Evolutionary conservation across 140 eudicot species (phyloP).

Genomic region (Stevia rebaudiana): DNA sequence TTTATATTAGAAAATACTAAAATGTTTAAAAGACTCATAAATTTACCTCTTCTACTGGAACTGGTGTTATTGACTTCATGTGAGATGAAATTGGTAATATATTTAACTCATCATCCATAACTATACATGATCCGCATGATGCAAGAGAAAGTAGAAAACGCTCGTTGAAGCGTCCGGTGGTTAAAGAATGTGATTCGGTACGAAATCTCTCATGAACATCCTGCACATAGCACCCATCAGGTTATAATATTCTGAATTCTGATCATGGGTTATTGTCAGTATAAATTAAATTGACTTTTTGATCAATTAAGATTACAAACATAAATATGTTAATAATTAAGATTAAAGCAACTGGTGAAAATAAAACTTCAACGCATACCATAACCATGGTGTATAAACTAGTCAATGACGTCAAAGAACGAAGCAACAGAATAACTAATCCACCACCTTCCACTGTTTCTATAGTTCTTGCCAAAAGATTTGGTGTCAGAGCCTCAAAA

Average conservation of each 20-base stretch:
- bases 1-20: neutral
- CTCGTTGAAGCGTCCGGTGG: conserved; percentile 90
- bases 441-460: conserved; percentile 99
- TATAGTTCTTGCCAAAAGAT: conserved; percentile 86
- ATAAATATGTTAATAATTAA: neutral
- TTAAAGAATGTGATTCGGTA: conserved; percentile 77
- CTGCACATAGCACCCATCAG: conserved; percentile 37
- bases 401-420: conserved; percentile 76
- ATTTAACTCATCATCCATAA: conserved; percentile 92
- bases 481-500: conserved; percentile 94
- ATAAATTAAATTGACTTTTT: too few species aligned
- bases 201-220: conserved; percentile 94
- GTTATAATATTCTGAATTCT: too few species aligned
- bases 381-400: conserved; percentile 92
- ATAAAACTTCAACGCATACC: conserved; percentile 40
- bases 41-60: conserved; percentile 64
- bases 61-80: conserved; percentile 65
- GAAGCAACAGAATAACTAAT: conserved; percentile 64
- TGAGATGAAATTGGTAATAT: conserved; percentile 91
- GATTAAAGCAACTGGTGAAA: neutral
- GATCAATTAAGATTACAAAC: too few species aligned
- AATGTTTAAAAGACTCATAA: neutral
- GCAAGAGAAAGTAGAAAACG: conserved; percentile 83
- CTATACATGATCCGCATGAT: conserved; percentile 79
- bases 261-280: too few species aligned